These are phyloP conservation scores for Metroxylon sagu DNA, from an alignment of 176 grass and related monocot species.

Conservation along the genomic window DNA sequence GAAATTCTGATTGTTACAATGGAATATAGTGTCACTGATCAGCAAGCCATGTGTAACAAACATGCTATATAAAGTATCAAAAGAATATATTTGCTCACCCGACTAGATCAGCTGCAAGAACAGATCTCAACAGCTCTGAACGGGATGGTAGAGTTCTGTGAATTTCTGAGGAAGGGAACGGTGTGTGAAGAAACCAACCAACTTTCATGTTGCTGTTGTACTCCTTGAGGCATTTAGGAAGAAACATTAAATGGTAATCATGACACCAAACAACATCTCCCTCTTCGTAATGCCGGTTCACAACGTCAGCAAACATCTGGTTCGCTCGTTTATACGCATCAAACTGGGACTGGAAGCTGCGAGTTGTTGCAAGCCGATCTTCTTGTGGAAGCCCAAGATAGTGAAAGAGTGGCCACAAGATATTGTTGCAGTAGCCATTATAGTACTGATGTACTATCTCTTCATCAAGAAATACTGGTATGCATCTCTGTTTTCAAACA, in stretches of 20 bases:
- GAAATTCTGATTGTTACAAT: no score
- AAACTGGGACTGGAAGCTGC: constrained; percentile 95
- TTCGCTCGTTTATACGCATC: constrained; percentile 93
- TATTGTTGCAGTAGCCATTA: constrained; percentile 99
- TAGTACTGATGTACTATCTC: constrained; percentile 99
- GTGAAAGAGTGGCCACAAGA: constrained; percentile 97
- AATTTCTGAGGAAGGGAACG: constrained; percentile 95
- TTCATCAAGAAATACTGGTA: constrained; percentile 96
- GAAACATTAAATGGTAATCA: constrained; percentile 99
- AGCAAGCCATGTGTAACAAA: neutral
- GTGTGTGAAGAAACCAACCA: constrained; percentile 98
- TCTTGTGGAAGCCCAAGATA: constrained; percentile 96
- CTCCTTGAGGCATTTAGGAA: constrained; percentile 92
- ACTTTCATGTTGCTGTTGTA: constrained; percentile 97
- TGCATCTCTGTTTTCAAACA: constrained; percentile 70
- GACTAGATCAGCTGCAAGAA: constrained; percentile 94
- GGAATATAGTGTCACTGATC: no score
- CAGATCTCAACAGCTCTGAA: constrained; percentile 81
- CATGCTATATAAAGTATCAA: constrained; percentile 5
- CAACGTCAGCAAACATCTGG: constrained; percentile 97
- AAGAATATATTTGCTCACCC: constrained; percentile 48
- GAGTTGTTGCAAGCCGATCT: constrained; percentile 88
- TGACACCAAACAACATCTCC: constrained; percentile 99
- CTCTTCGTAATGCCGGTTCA: constrained; percentile 96
- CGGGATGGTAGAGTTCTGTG: constrained; percentile 87